phyloP scores from a whole-genome alignment of 2,329 filamentous ascomycete genomes.

The Apiospora malaysiana region DNA sequence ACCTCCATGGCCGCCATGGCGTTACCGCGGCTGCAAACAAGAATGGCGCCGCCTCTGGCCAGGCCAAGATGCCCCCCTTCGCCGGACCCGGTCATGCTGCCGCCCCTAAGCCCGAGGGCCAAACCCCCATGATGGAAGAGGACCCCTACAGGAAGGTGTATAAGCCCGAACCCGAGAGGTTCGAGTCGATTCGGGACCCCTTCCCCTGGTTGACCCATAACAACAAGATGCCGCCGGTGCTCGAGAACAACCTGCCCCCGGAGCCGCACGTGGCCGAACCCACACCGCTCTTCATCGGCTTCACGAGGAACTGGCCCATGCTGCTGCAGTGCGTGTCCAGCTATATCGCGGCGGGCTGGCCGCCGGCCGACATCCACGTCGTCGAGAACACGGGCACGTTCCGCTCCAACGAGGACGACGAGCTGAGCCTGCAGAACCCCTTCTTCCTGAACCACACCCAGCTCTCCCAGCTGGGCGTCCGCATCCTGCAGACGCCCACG shows the following conservation, averaged over 20 bases:
- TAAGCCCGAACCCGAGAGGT: slow-evolving; percentile 39
- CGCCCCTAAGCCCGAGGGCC: not conserved
- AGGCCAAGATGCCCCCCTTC: not conserved
- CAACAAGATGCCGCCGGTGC: slow-evolving; percentile 36
- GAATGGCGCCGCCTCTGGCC: not conserved
- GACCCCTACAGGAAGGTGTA: slow-evolving; percentile 36
- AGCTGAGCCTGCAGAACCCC: slow-evolving; percentile 55
- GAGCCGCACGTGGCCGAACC: slow-evolving; percentile 41
- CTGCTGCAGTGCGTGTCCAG: slow-evolving; percentile 58
- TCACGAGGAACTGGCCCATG: slow-evolving; percentile 58
- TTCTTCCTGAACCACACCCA: slow-evolving; percentile 60
- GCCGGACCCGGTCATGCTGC: not conserved
- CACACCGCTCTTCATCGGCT: slow-evolving; percentile 54
- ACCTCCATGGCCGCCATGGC: slow-evolving; percentile 21
- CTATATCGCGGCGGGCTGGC: slow-evolving; percentile 63
- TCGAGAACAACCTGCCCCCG: slow-evolving; percentile 42
- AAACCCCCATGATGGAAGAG: not conserved
- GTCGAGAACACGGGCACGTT: slow-evolving; percentile 62
- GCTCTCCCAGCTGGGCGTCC: slow-evolving; percentile 54
- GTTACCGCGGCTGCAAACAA: not conserved
- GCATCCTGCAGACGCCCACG: slow-evolving; percentile 53
- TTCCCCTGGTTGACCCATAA: slow-evolving; percentile 44
- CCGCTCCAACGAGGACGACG: slow-evolving; percentile 50
- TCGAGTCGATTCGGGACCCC: slow-evolving; percentile 42
- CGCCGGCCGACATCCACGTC: slow-evolving; percentile 57